These are phyloP conservation scores for Penicillium fuscoglaucum DNA, from an alignment of 2,329 filamentous ascomycete genomes.

Conservation along the genomic window DNA sequence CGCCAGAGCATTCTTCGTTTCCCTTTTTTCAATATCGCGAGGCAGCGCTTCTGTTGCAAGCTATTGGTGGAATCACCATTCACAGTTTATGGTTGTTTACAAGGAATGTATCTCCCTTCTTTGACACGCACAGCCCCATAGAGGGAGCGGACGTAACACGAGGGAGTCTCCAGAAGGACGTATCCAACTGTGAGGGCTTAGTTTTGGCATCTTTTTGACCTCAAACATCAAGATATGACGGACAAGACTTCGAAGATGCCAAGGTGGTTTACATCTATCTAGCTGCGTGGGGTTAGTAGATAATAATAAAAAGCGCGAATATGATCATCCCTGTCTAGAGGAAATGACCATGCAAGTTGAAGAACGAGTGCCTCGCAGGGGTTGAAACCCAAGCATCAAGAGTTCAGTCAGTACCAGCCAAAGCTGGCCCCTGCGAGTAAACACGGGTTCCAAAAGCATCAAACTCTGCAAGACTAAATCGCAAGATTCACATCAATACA, in stretches of 20 bases:
- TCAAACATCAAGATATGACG: constrained; percentile 45
- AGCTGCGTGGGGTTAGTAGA: background rate
- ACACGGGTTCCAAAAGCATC: background rate
- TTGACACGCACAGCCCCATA: constrained; percentile 47
- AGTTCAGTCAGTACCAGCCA: background rate
- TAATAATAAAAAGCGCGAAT: too few relatives aligned
- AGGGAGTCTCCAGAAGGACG: constrained; percentile 37
- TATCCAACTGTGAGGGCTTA: constrained; percentile 32
- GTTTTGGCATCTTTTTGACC: constrained; percentile 49
- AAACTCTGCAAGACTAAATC: background rate
- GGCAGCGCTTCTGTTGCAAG: background rate
- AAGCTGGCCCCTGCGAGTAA: background rate
- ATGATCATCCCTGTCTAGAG: constrained; percentile 5
- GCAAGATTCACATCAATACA: background rate
- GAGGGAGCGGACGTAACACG: constrained; percentile 45
- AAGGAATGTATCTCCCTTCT: constrained; percentile 46
- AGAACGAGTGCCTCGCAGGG: background rate
- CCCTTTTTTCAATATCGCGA: background rate
- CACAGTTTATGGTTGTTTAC: background rate
- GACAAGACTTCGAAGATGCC: constrained; percentile 50
- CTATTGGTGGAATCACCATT: background rate
- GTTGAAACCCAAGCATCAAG: constrained; percentile 3
- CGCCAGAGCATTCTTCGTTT: background rate
- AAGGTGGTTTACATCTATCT: constrained; percentile 7
- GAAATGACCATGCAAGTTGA: background rate